A percentile compares a stretch with the other conserved stretches of the same genome.
phyloP scores from a whole-genome alignment of 345 rosid species.

The Orychophragmus violaceus region DNA sequence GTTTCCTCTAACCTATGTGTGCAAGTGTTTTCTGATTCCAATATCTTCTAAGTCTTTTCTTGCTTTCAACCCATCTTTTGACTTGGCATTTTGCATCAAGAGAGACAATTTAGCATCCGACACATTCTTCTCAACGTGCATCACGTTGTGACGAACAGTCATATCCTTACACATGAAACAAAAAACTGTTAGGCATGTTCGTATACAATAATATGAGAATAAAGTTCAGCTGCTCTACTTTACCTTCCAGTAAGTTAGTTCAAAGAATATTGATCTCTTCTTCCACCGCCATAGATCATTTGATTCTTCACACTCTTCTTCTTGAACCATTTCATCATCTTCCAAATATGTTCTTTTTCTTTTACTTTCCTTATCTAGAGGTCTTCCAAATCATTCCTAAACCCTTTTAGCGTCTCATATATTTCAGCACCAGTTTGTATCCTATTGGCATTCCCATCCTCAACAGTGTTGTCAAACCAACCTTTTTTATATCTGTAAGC shows the following conservation, averaged over 20 bases:
- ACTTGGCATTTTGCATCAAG: background rate
- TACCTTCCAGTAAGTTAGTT: background rate
- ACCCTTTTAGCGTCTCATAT: background rate
- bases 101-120: background rate
- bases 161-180: background rate
- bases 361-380: background rate
- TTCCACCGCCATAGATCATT: background rate
- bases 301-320: background rate
- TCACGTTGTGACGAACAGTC: background rate
- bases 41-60: background rate
- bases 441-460: background rate
- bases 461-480: background rate
- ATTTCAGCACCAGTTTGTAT: background rate
- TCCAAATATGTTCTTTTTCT: background rate
- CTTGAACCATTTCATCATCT: background rate
- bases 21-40: background rate
- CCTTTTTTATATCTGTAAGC: background rate
- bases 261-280: background rate
- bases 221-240: background rate
- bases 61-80: background rate
- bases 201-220: background rate
- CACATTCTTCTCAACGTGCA: background rate
- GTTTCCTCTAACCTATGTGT: background rate
- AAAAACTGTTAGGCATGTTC: background rate
- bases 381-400: background rate